Conservation (phyloP, 805 yeast genomes). For the Wickerhamomyces sydowiorum region DNA sequence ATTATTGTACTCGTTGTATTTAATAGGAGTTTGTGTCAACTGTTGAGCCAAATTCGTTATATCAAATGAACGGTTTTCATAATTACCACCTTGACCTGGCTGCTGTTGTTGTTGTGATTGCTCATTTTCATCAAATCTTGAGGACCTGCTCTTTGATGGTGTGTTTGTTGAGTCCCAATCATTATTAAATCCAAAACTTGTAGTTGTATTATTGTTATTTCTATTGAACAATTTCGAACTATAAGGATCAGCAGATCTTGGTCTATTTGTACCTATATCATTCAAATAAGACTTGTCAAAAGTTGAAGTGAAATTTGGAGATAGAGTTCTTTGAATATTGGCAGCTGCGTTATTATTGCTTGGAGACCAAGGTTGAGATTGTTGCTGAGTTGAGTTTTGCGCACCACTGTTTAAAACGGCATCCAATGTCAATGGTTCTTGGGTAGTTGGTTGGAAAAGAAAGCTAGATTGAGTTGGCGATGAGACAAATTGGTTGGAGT, state of each 20-base stretch:
- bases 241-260: constrained; percentile 38
- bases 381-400: constrained; percentile 15
- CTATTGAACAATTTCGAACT: constrained; percentile 9
- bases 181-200: background rate
- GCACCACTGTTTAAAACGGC: constrained; percentile 27
- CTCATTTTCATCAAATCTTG: constrained; percentile 11
- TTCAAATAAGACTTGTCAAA: constrained; percentile 15
- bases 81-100: constrained; percentile 4
- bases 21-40: constrained; percentile 14
- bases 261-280: constrained; percentile 26
- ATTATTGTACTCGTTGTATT: constrained; percentile 15
- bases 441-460: constrained; percentile 15
- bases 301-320: constrained; percentile 17
- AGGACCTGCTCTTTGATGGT: constrained; percentile 17
- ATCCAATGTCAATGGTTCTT: constrained; percentile 33
- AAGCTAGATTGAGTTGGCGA: constrained; percentile 15
- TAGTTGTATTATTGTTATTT: constrained; percentile 1
- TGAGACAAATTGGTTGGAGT: constrained; percentile 13
- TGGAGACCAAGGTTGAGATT: constrained; percentile 23
- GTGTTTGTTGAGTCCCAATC: constrained; percentile 6
- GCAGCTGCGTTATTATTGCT: background rate
- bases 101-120: constrained; percentile 4
- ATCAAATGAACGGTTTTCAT: constrained; percentile 16
- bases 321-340: constrained; percentile 26
- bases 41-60: constrained; percentile 24